Evolutionary conservation across 345 rosid genomes (phyloP), one percentile per base, ranked within the genome.

Genomic region (Tarenaya hassleriana): DNA sequence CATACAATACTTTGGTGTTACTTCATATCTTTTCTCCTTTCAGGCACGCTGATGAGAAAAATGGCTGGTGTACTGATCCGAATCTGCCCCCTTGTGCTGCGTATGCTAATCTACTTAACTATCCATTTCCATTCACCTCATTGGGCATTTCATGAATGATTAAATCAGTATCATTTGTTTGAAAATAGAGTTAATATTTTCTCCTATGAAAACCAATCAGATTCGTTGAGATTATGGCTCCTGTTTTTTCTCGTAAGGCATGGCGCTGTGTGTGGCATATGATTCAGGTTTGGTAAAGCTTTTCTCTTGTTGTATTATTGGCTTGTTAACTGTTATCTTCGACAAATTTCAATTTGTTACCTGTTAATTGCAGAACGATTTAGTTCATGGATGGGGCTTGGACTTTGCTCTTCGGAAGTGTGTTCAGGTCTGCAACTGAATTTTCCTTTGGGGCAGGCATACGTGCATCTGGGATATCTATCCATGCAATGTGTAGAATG

Each of bases 261-360:
- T 92, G 98, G 97, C 90, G 88, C 3, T 88, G 98, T 65, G 94
- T 81, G 52, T 92, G 98, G 96, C 66, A 88, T 63, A 81, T 92
- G 98, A 75, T 92, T 77, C 97, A 88, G 94, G 98, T 73, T 48
- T 41, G 42, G 7, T n/a, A 31, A 20, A 8, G 7, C 2, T 14
- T 15, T 17, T 62, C 16, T 7, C 18, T 53, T 20, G 11, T 33
- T 52, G 21, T 19, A 20, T 12, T 4, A 10, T 17, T 11, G 21
- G 5, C 1, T 6, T 8, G n/a, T n/a, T n/a, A n/a, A n/a, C n/a
- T n/a, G n/a, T n/a, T n/a, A n/a, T n/a, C n/a, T n/a, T n/a, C n/a
- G n/a, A n/a, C n/a, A n/a, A 52, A 20, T 20, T 45, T 41, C 13
- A n/a, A 29, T 42, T 7, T 52, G 19, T 29, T 15, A 24, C 18